phyloP scores from a whole-genome alignment of 179 eudicot genomes.

The Dionaea muscipula region DNA sequence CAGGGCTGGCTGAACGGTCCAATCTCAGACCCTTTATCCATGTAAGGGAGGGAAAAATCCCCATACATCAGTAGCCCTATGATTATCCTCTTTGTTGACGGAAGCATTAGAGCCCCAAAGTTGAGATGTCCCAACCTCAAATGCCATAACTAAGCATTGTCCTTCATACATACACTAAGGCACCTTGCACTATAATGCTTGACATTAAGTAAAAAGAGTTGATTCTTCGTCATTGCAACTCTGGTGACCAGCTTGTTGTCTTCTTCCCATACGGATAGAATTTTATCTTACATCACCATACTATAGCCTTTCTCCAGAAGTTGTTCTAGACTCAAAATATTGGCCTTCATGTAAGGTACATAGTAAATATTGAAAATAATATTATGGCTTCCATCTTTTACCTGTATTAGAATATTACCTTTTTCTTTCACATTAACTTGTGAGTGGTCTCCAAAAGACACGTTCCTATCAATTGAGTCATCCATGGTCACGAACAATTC shows the following conservation, averaged over 20 bases:
- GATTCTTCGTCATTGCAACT: too few relatives aligned
- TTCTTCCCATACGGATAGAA: too few relatives aligned
- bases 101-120: background rate
- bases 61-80: too few relatives aligned
- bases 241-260: too few relatives aligned
- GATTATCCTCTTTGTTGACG: background rate
- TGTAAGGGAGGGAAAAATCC: too few relatives aligned
- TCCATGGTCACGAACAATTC: background rate
- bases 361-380: background rate
- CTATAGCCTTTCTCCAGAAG: background rate
- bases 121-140: too few relatives aligned
- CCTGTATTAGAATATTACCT: background rate
- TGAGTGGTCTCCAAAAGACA: background rate
- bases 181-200: background rate
- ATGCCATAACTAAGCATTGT: too few relatives aligned
- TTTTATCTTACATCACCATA: too few relatives aligned
- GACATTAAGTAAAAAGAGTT: too few relatives aligned
- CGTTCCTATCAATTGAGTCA: background rate
- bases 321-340: background rate
- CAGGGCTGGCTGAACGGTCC: too few relatives aligned
- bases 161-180: too few relatives aligned
- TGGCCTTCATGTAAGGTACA: background rate
- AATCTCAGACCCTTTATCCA: too few relatives aligned
- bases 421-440: background rate
- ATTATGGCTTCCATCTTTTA: background rate